These are phyloP conservation scores for Agrostemma githago DNA, from an alignment of 148 eudicot genomes.

Conservation along the genomic window DNA sequence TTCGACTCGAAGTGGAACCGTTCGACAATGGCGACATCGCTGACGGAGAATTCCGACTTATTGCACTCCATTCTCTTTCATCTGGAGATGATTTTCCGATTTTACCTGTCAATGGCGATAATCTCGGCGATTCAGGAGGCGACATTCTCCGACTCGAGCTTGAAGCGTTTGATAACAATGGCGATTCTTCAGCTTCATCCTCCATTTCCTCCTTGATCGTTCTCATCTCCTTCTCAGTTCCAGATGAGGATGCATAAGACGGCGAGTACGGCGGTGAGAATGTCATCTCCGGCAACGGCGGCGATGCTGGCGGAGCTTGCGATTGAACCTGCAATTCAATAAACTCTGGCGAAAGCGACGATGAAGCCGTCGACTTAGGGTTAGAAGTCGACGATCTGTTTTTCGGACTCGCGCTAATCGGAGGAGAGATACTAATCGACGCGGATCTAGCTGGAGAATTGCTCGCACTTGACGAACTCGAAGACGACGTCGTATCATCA, in stretches of 20 bases:
- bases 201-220: conserved; percentile 32
- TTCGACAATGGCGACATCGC: conserved; percentile 17
- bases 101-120: conserved; percentile 31
- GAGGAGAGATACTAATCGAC: conserved; percentile 70
- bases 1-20: conserved; percentile 25
- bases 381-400: conserved; percentile 29
- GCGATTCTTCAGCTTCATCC: conserved; percentile 41
- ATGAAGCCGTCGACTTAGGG: conserved; percentile 30
- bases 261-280: conserved; percentile 38
- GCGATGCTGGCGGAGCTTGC: conserved; percentile 19
- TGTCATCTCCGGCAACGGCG: conserved; percentile 38
- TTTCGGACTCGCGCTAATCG: conserved; percentile 55
- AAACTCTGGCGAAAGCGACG: conserved; percentile 53
- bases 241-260: conserved; percentile 32
- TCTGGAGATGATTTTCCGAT: conserved; percentile 28
- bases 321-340: conserved; percentile 38
- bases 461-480: conserved; percentile 47
- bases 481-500: conserved; percentile 37
- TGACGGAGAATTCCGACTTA: conserved; percentile 27
- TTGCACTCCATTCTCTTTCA: conserved; percentile 31
- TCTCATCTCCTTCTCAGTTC: conserved; percentile 35
- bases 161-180: conserved; percentile 35
- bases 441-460: conserved; percentile 68
- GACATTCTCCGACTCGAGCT: conserved; percentile 32
- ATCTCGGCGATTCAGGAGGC: conserved; percentile 38